These are phyloP conservation scores for Mycena filopes DNA, from an alignment of 768 basidiomycete genomes.

Conservation along the genomic window DNA sequence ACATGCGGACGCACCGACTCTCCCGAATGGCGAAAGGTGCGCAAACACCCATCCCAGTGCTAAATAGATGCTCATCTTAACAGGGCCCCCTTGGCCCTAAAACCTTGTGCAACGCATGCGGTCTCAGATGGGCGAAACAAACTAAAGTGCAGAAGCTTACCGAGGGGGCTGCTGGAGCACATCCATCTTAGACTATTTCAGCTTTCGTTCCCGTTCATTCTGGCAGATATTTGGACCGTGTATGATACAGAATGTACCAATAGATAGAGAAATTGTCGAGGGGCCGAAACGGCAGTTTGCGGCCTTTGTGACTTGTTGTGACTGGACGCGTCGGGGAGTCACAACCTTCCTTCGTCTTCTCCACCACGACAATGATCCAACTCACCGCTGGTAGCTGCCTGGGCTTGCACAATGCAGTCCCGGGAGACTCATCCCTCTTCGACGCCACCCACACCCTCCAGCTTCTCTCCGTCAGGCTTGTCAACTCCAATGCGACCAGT, in stretches of 20 bases:
- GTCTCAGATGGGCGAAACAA: slow-evolving; percentile 90
- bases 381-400: slow-evolving; percentile 69
- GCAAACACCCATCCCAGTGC: slow-evolving; percentile 18
- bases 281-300: no score
- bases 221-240: no score
- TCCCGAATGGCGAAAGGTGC: slow-evolving; percentile 95
- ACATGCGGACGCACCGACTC: slow-evolving; percentile 96
- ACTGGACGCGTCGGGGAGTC: slow-evolving; percentile 39
- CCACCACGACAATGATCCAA: slow-evolving; percentile 41
- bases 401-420: slow-evolving; percentile 58
- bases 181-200: neutral
- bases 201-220: neutral
- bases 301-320: no score
- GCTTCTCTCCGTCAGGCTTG: slow-evolving; percentile 85
- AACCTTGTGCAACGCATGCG: slow-evolving; percentile 98
- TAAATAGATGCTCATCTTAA: slow-evolving; percentile 13
- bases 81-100: slow-evolving; percentile 95
- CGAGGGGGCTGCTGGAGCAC: slow-evolving; percentile 28
- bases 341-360: slow-evolving; percentile 36
- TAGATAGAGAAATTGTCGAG: no score
- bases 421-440: slow-evolving; percentile 56
- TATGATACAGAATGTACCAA: no score
- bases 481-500: slow-evolving; percentile 53
- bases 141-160: slow-evolving; percentile 43
- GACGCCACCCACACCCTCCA: slow-evolving; percentile 70